phyloP scores from a whole-genome alignment of 75 land plant genomes.

The Pinus albicaulis region DNA sequence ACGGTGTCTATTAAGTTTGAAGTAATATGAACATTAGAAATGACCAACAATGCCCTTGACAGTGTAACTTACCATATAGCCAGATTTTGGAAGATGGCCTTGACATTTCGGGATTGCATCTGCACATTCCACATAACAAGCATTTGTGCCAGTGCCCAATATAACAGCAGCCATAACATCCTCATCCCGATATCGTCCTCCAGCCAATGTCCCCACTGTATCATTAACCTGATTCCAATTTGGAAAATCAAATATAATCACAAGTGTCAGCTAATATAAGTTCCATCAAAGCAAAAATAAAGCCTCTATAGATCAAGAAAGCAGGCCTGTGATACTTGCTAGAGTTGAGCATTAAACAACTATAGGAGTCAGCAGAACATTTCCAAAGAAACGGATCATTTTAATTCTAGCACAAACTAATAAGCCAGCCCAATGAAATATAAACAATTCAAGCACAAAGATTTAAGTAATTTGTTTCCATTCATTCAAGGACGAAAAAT shows the following conservation, averaged over 20 bases:
- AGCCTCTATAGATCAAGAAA: not conserved
- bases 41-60: not conserved
- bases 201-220: slow-evolving; percentile 65
- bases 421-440: not conserved
- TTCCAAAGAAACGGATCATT: not conserved
- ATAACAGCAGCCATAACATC: slow-evolving; percentile 72
- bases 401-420: not conserved
- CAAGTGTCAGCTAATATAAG: not conserved
- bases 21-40: not conserved
- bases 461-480: not conserved
- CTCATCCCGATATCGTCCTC: slow-evolving; percentile 51
- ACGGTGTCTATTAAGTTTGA: no score
- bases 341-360: no score
- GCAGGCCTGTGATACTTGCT: not conserved
- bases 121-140: slow-evolving; percentile 64
- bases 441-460: not conserved
- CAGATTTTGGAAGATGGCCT: slow-evolving; percentile 29
- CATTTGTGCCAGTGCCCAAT: slow-evolving; percentile 80
- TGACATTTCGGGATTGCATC: slow-evolving; percentile 58
- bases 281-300: not conserved
- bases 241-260: not conserved
- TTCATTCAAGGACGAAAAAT: not conserved
- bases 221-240: slow-evolving; percentile 54
- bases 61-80: slow-evolving; percentile 39
- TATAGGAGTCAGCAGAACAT: not conserved